These are phyloP conservation scores for Vigna trinervia DNA, from an alignment of 306 rosid genomes.

Conservation along the genomic window DNA sequence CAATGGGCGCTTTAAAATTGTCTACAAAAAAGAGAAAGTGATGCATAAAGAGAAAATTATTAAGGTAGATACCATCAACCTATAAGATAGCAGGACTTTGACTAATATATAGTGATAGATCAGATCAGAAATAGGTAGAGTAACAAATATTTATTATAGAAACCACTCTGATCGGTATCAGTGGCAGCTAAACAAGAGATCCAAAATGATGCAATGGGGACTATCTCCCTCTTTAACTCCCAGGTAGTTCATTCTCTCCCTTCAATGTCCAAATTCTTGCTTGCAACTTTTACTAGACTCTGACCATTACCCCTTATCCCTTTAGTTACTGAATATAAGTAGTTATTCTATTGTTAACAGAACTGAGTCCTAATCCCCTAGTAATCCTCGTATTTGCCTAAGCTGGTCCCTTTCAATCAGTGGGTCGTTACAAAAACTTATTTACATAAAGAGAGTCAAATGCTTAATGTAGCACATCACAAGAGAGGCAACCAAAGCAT, in stretches of 20 bases:
- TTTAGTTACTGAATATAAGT: background rate
- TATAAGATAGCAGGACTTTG: background rate
- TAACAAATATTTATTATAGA: background rate
- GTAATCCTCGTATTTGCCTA: slow-evolving; percentile 3
- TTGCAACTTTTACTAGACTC: background rate
- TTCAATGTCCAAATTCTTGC: background rate
- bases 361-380: background rate
- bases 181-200: slow-evolving; percentile 16
- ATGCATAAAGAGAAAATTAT: background rate
- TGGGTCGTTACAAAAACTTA: background rate
- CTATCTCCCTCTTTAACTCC: background rate
- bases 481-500: background rate
- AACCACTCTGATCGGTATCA: slow-evolving; percentile 12
- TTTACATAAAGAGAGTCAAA: background rate
- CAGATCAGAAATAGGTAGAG: slow-evolving; percentile 1
- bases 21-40: slow-evolving; percentile 49
- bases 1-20: slow-evolving; percentile 50
- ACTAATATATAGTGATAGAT: background rate
- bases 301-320: slow-evolving; percentile 3
- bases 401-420: background rate
- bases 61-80: background rate
- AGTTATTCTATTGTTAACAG: background rate
- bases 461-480: too few relatives aligned
- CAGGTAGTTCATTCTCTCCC: slow-evolving; percentile 1
- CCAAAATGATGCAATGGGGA: background rate